phyloP scores from a whole-genome alignment of 306 rosid species.

The Luffa aegyptiaca region DNA sequence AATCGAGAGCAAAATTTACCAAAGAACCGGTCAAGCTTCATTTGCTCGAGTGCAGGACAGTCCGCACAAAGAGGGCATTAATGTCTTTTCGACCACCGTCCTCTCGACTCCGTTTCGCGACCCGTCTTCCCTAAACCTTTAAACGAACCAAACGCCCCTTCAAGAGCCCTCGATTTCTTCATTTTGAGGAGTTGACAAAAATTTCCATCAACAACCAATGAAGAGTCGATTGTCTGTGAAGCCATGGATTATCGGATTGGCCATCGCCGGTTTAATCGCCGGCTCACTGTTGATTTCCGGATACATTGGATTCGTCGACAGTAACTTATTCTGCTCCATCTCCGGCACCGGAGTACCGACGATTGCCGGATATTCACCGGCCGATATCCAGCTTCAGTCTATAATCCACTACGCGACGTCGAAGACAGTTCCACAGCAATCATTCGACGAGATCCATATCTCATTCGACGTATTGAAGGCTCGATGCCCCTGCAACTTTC shows the following conservation, averaged over 20 bases:
- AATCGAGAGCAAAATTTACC: not conserved
- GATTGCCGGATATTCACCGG: conserved; percentile 4
- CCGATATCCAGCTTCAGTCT: conserved; percentile 41
- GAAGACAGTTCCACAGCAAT: conserved; percentile 53
- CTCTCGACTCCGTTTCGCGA: not conserved
- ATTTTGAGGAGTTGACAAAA: not conserved
- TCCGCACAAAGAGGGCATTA: not conserved
- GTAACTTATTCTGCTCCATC: conserved; percentile 25
- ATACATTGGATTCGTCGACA: conserved; percentile 18
- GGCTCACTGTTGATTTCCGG: conserved; percentile 29
- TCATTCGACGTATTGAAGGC: conserved; percentile 53
- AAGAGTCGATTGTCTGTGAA: conserved; percentile 20
- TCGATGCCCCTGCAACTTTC: conserved; percentile 50
- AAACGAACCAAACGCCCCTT: not conserved
- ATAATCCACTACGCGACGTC: conserved; percentile 92
- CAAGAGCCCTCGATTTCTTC: not conserved
- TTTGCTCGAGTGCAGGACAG: not conserved
- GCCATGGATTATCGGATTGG: conserved; percentile 29
- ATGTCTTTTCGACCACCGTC: not conserved
- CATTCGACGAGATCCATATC: conserved; percentile 48
- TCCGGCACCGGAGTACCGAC: conserved; percentile 5
- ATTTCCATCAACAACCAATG: conserved; percentile 1
- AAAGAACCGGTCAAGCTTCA: not conserved
- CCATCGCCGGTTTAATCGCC: conserved; percentile 35
- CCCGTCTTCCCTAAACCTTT: not conserved